phyloP scores from a whole-genome alignment of 495 filamentous ascomycete genomes.

The Chaetomium cochliodes region DNA sequence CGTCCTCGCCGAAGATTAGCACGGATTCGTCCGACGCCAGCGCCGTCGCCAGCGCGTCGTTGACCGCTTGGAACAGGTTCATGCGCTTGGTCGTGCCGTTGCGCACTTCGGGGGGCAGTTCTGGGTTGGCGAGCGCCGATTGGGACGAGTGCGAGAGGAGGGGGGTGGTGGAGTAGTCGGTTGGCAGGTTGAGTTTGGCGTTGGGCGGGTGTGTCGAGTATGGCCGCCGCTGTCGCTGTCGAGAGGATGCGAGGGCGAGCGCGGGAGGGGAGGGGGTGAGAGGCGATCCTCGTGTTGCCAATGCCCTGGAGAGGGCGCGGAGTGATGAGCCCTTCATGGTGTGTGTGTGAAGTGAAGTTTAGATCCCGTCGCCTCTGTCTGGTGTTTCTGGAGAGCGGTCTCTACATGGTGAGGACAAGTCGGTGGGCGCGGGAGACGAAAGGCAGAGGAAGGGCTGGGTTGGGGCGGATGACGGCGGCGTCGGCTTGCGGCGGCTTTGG shows the following conservation, averaged over 20 bases:
- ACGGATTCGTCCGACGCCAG: slow-evolving; percentile 82
- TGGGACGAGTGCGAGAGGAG: slow-evolving; percentile 76
- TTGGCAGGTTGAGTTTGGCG: slow-evolving; percentile 73
- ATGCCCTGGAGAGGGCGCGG: slow-evolving; percentile 23
- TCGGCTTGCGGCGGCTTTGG: slow-evolving; percentile 39
- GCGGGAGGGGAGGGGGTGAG: neutral
- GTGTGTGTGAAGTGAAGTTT: slow-evolving; percentile 1
- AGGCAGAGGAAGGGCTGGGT: neutral
- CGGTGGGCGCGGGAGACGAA: neutral
- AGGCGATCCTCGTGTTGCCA: slow-evolving; percentile 15
- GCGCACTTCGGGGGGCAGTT: slow-evolving; percentile 62
- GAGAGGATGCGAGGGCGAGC: neutral
- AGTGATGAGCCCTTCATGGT: slow-evolving; percentile 29
- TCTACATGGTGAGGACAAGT: slow-evolving; percentile 6
- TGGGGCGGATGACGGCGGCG: slow-evolving; percentile 17
- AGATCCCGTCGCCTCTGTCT: neutral
- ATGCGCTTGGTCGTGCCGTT: slow-evolving; percentile 72
- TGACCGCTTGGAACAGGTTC: slow-evolving; percentile 92
- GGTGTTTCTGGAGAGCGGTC: neutral
- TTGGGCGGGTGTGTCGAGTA: slow-evolving; percentile 55
- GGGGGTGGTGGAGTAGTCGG: slow-evolving; percentile 81
- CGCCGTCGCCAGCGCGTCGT: slow-evolving; percentile 78
- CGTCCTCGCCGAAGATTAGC: slow-evolving; percentile 92
- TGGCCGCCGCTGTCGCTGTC: slow-evolving; percentile 9
- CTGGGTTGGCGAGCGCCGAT: slow-evolving; percentile 64